A percentile compares a stretch with the other conserved stretches of the same genome.
Evolutionary conservation across 768 basidiomycete genomes (phyloP).

Genomic region (Lyophyllum decastes): DNA sequence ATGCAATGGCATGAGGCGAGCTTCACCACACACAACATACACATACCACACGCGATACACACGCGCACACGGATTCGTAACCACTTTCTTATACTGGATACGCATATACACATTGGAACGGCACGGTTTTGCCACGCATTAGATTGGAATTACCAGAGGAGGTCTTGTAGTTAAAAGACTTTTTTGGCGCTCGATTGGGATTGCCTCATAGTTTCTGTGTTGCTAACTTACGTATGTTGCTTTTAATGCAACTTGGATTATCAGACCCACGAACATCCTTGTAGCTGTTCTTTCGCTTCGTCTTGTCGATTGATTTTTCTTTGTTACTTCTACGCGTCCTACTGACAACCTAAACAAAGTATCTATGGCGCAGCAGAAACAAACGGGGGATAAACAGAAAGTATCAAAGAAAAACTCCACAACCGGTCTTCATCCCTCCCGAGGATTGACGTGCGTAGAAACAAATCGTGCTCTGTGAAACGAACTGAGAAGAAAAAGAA

Average conservation of each 20-base stretch:
- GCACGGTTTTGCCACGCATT: not conserved
- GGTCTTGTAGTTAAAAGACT: no score
- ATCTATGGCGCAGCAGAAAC: no score
- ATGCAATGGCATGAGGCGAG: not conserved
- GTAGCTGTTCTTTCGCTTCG: no score
- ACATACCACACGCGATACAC: not conserved
- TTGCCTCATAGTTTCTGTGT: no score
- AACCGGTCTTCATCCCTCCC: constrained; percentile 12
- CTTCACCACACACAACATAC: not conserved
- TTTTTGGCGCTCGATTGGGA: not conserved
- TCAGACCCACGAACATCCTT: no score
- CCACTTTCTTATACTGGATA: not conserved
- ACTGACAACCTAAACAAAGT: no score
- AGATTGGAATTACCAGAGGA: not conserved
- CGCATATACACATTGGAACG: not conserved
- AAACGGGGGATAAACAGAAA: not conserved
- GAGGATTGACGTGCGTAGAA: constrained; percentile 9
- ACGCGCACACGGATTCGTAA: not conserved
- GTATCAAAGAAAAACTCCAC: constrained; percentile 1
- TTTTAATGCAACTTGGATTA: no score
- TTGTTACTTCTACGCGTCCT: no score
- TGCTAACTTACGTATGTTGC: no score
- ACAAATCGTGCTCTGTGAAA: not conserved
- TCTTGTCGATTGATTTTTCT: no score
- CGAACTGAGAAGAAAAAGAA: constrained; percentile 1